A percentile compares a stretch with the other conserved stretches of the same genome.
phyloP scores from a whole-genome alignment of 1,284 basidiomycete genomes.

The Stereum hirsutum region DNA sequence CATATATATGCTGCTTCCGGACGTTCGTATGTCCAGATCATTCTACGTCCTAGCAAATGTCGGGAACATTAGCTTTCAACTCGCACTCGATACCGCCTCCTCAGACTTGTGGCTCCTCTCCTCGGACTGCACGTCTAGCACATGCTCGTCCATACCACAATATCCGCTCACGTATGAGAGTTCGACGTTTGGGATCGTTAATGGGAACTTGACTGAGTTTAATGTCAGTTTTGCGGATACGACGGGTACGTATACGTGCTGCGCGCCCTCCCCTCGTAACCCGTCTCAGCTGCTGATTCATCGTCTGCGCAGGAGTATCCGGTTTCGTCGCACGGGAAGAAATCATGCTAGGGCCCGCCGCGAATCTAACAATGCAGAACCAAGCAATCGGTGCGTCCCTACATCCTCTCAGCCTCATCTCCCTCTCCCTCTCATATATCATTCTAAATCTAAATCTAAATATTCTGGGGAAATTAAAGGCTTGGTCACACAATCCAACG shows the following conservation, averaged over 20 bases:
- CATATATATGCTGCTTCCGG: not conserved
- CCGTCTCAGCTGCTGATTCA: conserved; percentile 3
- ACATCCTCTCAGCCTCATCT: not conserved
- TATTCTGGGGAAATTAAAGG: too few species aligned
- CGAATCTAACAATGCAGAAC: conserved; percentile 45
- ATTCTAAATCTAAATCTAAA: not conserved
- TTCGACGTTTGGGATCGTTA: conserved; percentile 51
- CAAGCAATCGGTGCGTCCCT: conserved; percentile 55
- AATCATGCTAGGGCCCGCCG: conserved; percentile 41
- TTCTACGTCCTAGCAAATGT: conserved; percentile 53
- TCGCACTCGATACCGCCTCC: conserved; percentile 71
- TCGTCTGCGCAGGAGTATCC: conserved; percentile 34
- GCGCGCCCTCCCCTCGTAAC: conserved; percentile 2
- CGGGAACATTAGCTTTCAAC: conserved; percentile 56
- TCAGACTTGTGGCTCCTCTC: conserved; percentile 66
- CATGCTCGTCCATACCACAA: conserved; percentile 47
- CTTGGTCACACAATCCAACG: conserved; percentile 50
- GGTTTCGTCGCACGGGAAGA: conserved; percentile 65
- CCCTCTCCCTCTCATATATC: not conserved
- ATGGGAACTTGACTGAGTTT: conserved; percentile 51
- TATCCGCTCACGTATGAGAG: conserved; percentile 62
- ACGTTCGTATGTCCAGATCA: too few species aligned
- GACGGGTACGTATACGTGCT: conserved; percentile 37
- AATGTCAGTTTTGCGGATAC: conserved; percentile 54
- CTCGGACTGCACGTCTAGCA: conserved; percentile 42